These are phyloP conservation scores for Wickerhamiella vanderwaltii DNA, from an alignment of 805 yeast genomes.

Conservation along the genomic window DNA sequence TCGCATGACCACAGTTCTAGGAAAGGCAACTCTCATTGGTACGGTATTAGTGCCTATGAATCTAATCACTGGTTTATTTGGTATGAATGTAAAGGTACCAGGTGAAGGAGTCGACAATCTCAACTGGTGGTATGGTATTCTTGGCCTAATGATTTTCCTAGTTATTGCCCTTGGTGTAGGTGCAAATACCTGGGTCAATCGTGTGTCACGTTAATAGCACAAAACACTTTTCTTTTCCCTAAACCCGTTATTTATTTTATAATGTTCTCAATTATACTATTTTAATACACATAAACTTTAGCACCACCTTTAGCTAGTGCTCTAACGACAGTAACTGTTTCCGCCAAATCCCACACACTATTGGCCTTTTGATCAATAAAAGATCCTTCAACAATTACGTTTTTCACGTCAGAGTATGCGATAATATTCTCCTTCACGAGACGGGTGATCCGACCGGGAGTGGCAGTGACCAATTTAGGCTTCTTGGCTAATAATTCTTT, in stretches of 20 bases:
- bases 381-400: constrained; percentile 48
- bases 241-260: too few relatives aligned
- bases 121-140: constrained; percentile 60
- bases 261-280: too few relatives aligned
- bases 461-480: constrained; percentile 44
- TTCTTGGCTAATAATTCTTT: constrained; percentile 31
- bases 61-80: constrained; percentile 80
- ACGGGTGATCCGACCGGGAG: constrained; percentile 48
- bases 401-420: constrained; percentile 36
- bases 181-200: constrained; percentile 26
- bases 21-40: constrained; percentile 83
- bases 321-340: constrained; percentile 22
- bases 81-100: constrained; percentile 89
- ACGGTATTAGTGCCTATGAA: constrained; percentile 84
- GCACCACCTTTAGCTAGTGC: constrained; percentile 26
- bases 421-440: constrained; percentile 36
- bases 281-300: constrained; percentile 41
- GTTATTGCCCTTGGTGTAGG: constrained; percentile 31
- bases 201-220: constrained; percentile 1
- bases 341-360: constrained; percentile 42
- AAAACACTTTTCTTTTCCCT: too few relatives aligned
- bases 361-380: constrained; percentile 50
- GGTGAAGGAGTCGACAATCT: constrained; percentile 40
- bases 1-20: constrained; percentile 72
- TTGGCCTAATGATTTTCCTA: constrained; percentile 39